Evolutionary conservation across 2,329 filamentous ascomycete species (phyloP), one percentile per base, ranked within the genome.

Genomic region (Lachnellula occidentalis): DNA sequence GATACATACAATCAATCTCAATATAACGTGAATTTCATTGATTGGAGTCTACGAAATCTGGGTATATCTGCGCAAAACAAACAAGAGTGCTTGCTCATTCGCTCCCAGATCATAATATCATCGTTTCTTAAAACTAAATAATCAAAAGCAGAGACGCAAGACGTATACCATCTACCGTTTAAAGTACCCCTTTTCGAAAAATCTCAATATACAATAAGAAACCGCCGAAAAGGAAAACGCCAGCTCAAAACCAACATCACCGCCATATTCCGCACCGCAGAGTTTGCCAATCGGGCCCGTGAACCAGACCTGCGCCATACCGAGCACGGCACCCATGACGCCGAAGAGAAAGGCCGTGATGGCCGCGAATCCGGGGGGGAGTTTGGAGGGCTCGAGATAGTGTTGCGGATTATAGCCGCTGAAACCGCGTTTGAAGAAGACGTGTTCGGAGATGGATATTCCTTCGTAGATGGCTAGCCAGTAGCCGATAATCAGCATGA

Each of bases 401-500:
- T 77, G 68, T 42, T 80, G 77, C 0, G 78, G 72, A n/a, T 71
- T 66, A 67, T 89, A 90, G 8, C 81, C 82, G 2, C 58, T 52
- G 60, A 86, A 80, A 2, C 82, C 81, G 22, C 79, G 77, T 64
- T 80, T 81, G 75, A 86, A 89, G 66, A 87, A 63, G 64, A 88
- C 80, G 70, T 90, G 86, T 53, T 90, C 86, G 1, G 77, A 73
- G 17, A 89, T 67, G 1, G 80, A 74, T 58, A 90, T 80, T 46
- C 80, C 85, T 59, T 82, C 79, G 71, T 90, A 90, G 63, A 90
- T 87, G 47, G 85, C 82, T 1, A 90, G 76, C 86, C 87, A 90
- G 73, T 90, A 90, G 2, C 80, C 81, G 58, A 84, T 83, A 50
- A 85, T 67, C 57, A 81, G 70, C 82, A 90, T 87, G 71, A 90